Evolutionary conservation across 2,329 filamentous ascomycete species (phyloP).

Genomic region (Sporothrix pallida): DNA sequence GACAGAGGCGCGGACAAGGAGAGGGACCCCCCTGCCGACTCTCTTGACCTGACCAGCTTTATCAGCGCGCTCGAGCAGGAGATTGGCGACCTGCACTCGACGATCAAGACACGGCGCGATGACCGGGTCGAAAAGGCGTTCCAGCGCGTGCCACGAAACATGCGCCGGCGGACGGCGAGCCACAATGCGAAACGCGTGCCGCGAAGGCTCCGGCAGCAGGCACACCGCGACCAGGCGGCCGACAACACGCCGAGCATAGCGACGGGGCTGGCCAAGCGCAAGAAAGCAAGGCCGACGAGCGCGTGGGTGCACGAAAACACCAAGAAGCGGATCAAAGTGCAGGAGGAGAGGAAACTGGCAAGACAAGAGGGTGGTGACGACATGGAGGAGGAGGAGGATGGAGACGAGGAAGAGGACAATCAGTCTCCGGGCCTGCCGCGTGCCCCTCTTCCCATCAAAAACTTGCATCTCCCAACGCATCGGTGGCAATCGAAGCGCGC

Average conservation of each 20-base stretch:
- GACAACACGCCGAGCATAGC: constrained; percentile 89
- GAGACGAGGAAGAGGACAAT: background rate
- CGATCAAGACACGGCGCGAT: constrained; percentile 69
- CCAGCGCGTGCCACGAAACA: constrained; percentile 82
- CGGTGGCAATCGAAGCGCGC: constrained; percentile 92
- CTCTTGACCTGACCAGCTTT: constrained; percentile 84
- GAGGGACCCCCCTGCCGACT: constrained; percentile 60
- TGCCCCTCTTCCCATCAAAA: constrained; percentile 79
- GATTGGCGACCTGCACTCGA: constrained; percentile 81
- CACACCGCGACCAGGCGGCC: constrained; percentile 76
- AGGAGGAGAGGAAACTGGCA: constrained; percentile 35
- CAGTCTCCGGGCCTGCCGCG: constrained; percentile 56
- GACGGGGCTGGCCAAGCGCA: constrained; percentile 53
- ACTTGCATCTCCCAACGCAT: constrained; percentile 95
- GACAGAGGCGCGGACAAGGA: background rate
- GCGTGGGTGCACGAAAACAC: constrained; percentile 38
- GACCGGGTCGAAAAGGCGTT: constrained; percentile 70
- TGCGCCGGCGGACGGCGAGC: constrained; percentile 87
- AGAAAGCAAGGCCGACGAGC: constrained; percentile 43
- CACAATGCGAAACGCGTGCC: constrained; percentile 94
- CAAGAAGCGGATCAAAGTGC: constrained; percentile 44
- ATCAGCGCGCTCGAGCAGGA: constrained; percentile 86
- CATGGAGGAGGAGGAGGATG: background rate
- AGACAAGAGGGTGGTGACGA: background rate
- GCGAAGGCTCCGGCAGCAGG: constrained; percentile 72